phyloP scores from a whole-genome alignment of 177 flowering plant species.

The Telopea speciosissima region DNA sequence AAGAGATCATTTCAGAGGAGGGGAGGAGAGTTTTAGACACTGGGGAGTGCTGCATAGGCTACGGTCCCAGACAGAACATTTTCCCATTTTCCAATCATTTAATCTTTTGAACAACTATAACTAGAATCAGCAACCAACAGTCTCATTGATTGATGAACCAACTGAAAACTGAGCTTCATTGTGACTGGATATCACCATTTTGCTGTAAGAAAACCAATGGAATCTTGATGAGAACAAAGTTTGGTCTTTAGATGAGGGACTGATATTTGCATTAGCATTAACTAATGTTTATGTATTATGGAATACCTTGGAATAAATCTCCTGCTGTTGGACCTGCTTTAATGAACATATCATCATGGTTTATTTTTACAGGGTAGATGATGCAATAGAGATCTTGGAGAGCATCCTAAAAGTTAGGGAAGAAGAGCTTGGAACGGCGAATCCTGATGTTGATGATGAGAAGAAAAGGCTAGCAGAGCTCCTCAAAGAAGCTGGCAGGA shows the following conservation, averaged over 20 bases:
- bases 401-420: slow-evolving; percentile 82
- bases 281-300: too few relatives aligned
- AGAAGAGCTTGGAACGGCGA: slow-evolving; percentile 96
- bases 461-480: slow-evolving; percentile 88
- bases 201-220: too few relatives aligned
- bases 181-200: neutral
- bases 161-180: neutral
- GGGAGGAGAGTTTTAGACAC: too few relatives aligned
- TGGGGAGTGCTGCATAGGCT: too few relatives aligned
- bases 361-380: slow-evolving; percentile 63
- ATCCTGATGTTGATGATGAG: slow-evolving; percentile 93
- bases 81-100: neutral
- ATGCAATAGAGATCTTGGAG: slow-evolving; percentile 91
- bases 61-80: too few relatives aligned
- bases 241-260: too few relatives aligned
- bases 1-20: too few relatives aligned
- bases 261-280: too few relatives aligned
- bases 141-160: neutral
- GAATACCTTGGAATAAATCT: neutral
- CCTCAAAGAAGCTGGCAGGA: slow-evolving; percentile 87
- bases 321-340: neutral
- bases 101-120: neutral
- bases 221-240: too few relatives aligned
- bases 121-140: neutral
- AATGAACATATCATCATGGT: neutral